Conservation (phyloP, 2,329 filamentous ascomycete genomes). For the Neoscytalidium dimidiatum region DNA sequence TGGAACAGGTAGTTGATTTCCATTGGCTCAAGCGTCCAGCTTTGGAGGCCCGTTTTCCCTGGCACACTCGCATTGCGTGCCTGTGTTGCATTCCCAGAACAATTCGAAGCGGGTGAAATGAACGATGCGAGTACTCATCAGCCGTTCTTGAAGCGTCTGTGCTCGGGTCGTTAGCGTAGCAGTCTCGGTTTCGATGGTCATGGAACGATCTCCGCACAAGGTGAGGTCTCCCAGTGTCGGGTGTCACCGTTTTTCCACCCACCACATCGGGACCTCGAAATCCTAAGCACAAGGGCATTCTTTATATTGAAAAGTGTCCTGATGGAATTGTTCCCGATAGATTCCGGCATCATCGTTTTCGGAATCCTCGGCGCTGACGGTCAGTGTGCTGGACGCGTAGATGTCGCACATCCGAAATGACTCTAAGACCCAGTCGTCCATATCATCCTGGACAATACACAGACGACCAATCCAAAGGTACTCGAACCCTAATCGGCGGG, state of each 20-base stretch:
- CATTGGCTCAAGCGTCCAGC: not conserved
- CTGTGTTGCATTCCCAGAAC: not conserved
- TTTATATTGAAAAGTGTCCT: not conserved
- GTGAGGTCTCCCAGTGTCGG: not conserved
- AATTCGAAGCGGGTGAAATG: not conserved
- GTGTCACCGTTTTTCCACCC: not conserved
- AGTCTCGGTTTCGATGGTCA: not conserved
- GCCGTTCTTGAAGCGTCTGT: not conserved
- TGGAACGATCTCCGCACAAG: not conserved
- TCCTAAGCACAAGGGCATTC: not conserved
- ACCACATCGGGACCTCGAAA: not conserved
- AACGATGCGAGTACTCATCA: not conserved
- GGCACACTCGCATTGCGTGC: not conserved
- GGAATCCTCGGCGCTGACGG: not conserved
- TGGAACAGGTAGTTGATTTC: not conserved
- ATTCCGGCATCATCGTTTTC: not conserved
- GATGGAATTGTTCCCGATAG: not conserved
- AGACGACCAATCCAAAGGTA: not conserved
- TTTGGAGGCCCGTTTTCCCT: not conserved
- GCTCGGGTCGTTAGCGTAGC: not conserved
- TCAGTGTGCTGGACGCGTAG: not conserved
- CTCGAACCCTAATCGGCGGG: not conserved
- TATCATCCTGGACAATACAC: not conserved
- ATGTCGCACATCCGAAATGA: not conserved
- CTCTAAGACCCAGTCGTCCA: not conserved